A percentile compares a stretch with the other conserved stretches of the same genome.
These are phyloP conservation scores for Paramecium sexaurelia DNA, from an alignment of 73 alveolate species.

Conservation along the genomic window DNA sequence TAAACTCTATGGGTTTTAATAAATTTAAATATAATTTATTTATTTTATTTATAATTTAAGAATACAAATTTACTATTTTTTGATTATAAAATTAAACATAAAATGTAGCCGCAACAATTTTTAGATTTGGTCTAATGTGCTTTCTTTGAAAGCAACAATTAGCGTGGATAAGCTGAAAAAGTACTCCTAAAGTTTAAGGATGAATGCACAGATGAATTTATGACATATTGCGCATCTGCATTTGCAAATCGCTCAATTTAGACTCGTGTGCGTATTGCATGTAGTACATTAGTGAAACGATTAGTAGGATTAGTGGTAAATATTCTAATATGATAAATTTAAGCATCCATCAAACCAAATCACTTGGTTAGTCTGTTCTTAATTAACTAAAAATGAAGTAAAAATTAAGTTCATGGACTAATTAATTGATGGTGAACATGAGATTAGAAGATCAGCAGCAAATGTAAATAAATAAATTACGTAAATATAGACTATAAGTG, in stretches of 20 bases:
- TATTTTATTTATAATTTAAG: too few species aligned
- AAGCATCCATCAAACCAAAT: background rate
- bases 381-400: slow-evolving; percentile 5
- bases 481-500: slow-evolving; percentile 3
- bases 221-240: background rate
- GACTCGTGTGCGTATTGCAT: background rate
- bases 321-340: background rate
- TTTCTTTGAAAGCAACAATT: background rate
- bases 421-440: slow-evolving; percentile 9
- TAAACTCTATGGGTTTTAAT: background rate
- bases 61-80: too few species aligned
- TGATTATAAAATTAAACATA: background rate
- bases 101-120: slow-evolving; percentile 30
- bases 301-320: background rate
- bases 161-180: background rate
- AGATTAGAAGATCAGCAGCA: slow-evolving; percentile 49
- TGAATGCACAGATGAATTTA: background rate
- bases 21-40: background rate
- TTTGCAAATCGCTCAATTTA: background rate
- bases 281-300: background rate
- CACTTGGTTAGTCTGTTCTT: background rate
- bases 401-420: slow-evolving; percentile 3
- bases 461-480: background rate
- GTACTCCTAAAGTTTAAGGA: background rate
- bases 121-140: slow-evolving; percentile 9